Evolutionary conservation across 2,329 filamentous ascomycete species (phyloP).

Genomic region (Diaporthe helianthi): DNA sequence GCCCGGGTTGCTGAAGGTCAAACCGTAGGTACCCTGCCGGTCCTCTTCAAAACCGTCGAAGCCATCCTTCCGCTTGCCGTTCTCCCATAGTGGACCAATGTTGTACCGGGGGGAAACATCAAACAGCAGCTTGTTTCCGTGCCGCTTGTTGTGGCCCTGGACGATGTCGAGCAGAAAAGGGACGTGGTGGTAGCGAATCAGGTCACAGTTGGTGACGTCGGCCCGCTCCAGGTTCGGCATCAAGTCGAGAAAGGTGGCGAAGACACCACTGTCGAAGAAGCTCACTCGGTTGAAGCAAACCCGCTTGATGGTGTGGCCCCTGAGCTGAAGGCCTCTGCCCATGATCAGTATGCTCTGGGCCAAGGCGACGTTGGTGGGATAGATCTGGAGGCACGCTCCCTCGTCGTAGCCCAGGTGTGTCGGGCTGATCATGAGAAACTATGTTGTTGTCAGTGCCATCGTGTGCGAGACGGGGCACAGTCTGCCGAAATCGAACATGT

Average conservation of each 20-base stretch:
- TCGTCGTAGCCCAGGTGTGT: not conserved
- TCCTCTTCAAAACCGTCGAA: not conserved
- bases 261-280: conserved; percentile 18
- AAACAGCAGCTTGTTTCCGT: not conserved
- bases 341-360: not conserved
- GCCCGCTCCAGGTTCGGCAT: conserved; percentile 27
- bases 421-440: conserved; percentile 23
- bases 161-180: conserved; percentile 18
- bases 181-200: conserved; percentile 18
- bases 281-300: conserved; percentile 21
- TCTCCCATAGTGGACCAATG: conserved; percentile 4
- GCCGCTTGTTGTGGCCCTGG: not conserved
- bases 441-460: not conserved
- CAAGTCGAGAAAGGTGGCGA: conserved; percentile 14
- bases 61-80: not conserved
- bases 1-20: conserved; percentile 24
- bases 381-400: not conserved
- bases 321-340: conserved; percentile 5
- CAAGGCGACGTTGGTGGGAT: not conserved
- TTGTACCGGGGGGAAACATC: conserved; percentile 29
- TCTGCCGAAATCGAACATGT: too few species aligned
- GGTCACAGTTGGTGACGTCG: conserved; percentile 28
- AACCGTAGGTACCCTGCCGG: conserved; percentile 29
- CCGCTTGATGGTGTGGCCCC: not conserved
- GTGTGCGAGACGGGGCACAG: not conserved